Evolutionary conservation across 108 stramenopile species (phyloP).

Genomic region (Nitzschia putrida): DNA sequence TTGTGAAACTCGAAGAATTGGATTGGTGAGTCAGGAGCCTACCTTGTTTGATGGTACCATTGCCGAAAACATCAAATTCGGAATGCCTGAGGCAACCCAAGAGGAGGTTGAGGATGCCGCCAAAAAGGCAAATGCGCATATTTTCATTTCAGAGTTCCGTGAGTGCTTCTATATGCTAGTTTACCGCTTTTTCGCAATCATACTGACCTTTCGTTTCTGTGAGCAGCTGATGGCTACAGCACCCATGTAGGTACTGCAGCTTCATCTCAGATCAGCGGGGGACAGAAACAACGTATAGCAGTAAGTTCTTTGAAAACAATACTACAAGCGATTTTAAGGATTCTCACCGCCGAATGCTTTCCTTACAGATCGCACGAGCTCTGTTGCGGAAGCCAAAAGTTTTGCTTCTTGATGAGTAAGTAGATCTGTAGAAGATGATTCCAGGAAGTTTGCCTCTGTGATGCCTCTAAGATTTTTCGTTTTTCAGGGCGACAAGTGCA

Average conservation of each 20-base stretch:
- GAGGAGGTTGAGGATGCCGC: conserved; percentile 66
- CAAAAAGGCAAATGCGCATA: conserved; percentile 76
- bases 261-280: conserved; percentile 82
- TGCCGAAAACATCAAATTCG: conserved; percentile 80
- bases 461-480: conserved; percentile 7
- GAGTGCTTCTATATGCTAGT: conserved; percentile 1
- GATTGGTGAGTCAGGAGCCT: conserved; percentile 64
- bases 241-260: conserved; percentile 86
- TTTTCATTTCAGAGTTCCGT: conserved; percentile 56
- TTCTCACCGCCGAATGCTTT: conserved; percentile 23
- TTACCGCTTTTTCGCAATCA: neutral
- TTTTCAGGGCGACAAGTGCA: conserved; percentile 19
- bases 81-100: conserved; percentile 43
- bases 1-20: conserved; percentile 31
- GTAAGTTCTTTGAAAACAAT: neutral
- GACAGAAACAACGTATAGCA: conserved; percentile 94
- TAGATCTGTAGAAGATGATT: conserved; percentile 83
- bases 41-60: conserved; percentile 73
- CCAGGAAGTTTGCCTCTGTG: neutral
- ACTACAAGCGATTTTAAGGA: neutral
- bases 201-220: neutral
- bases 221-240: conserved; percentile 64
- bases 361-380: conserved; percentile 66
- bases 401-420: conserved; percentile 60
- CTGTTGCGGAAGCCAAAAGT: conserved; percentile 62